Evolutionary conservation across 106 monocot species (phyloP), one percentile per base, ranked within the genome.

Genomic region (Vanilla planifolia): DNA sequence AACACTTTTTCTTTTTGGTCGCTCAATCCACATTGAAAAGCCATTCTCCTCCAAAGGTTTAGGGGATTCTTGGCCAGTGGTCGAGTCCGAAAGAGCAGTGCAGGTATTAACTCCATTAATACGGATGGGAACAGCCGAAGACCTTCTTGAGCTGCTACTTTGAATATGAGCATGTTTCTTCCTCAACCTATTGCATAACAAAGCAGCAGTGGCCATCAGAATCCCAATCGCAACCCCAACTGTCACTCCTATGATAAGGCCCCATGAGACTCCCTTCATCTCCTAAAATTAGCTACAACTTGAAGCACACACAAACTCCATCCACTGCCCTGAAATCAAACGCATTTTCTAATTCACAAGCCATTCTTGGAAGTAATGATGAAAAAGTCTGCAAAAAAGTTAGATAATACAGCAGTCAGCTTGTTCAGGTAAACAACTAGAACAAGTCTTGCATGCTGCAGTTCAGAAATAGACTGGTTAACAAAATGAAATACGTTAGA

Each of bases 171-270:
- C 19, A 14, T 70, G 34, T 60, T 62, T 75, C 50, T 68, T 81
- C 8, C 72, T 76, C 30, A 64, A 79, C 51, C 59, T 68, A 45
- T 82, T 61, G 74, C 77, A 95, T 19, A 89, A 62, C n/a, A 86
- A 51, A 27, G 68, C 82, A 7, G 25, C 56, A 17, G 59, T 62
- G 14, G 93, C 85, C 74, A 86, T 55, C 30, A 89, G 70, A 23
- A 80, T 39, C 13, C 93, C 89, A 28, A 94, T 78, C 46, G 85
- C 61, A 16, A 95, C 75, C 2, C 94, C 94, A 24, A 84, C 64
- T 0, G 89, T 83, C 34, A 86, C 70, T 8, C 94, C 94, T 8
- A 95, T 63, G 8, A 84, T 84, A 67, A 95, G 40, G 25, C 85
- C 82, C 69, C 67, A 75, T 11, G 85, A 80, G 8, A 77, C 71